Percentiles rank a stretch among this genome's conserved stretches.
Conservation (phyloP, 768 basidiomycete species). For the Leccinum truebloodii region DNA sequence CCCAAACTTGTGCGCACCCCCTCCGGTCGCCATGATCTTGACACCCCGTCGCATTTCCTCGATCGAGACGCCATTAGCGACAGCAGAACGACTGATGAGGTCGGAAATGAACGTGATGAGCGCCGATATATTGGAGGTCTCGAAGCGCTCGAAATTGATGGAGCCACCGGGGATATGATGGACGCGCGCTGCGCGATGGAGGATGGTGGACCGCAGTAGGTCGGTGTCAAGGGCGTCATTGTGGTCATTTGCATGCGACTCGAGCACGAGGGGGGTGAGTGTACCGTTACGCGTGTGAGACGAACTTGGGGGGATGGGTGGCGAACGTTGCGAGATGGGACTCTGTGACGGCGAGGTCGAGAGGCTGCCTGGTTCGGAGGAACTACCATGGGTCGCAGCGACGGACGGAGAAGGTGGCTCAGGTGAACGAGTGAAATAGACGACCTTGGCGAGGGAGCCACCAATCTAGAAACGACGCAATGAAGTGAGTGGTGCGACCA, state of each 20-base stretch:
- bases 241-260: conserved; percentile 39
- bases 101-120: conserved; percentile 86
- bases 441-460: conserved; percentile 95
- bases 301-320: conserved; percentile 28
- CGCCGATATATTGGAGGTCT: conserved; percentile 83
- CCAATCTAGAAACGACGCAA: conserved; percentile 65
- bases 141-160: conserved; percentile 96
- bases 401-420: conserved; percentile 78
- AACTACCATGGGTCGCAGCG: conserved; percentile 58
- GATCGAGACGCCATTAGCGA: conserved; percentile 82
- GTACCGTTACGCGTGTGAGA: conserved; percentile 59
- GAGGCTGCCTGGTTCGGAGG: conserved; percentile 45
- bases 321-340: conserved; percentile 19
- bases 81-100: conserved; percentile 84
- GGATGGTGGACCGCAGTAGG: conserved; percentile 61
- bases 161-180: conserved; percentile 93
- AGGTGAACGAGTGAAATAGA: conserved; percentile 95
- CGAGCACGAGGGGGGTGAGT: conserved; percentile 80
- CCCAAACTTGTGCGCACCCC: conserved; percentile 94
- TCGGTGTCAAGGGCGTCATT: conserved; percentile 37
- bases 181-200: conserved; percentile 57
- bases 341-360: conserved; percentile 34
- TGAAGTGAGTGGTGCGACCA: conserved; percentile 3
- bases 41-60: conserved; percentile 91
- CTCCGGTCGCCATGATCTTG: conserved; percentile 97